Evolutionary conservation across 768 basidiomycete species (phyloP), one percentile per base, ranked within the genome.

Genomic region (Cystofilobasidium bisporidii): DNA sequence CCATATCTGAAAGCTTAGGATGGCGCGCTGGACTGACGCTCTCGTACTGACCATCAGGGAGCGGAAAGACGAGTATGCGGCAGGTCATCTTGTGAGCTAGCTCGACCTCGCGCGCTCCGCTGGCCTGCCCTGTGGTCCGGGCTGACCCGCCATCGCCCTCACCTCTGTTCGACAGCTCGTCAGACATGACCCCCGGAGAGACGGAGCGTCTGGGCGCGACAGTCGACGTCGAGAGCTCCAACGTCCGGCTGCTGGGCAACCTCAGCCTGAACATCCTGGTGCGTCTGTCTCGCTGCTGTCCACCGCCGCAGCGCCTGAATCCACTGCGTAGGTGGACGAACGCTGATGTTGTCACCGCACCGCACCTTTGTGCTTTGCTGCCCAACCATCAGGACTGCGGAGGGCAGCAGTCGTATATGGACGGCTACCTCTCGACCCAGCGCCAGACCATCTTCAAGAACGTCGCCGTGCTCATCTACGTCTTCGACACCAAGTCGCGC

Each of bases 331-430:
- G n/a, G n/a, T n/a, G n/a, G n/a, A n/a, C n/a, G n/a, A n/a, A n/a
- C n/a, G n/a, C n/a, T n/a, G n/a, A n/a, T n/a, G n/a, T n/a, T n/a
- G n/a, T n/a, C n/a, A n/a, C n/a, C n/a, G n/a, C n/a, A n/a, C n/a
- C n/a, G n/a, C n/a, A n/a, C n/a, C n/a, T n/a, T n/a, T n/a, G n/a
- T n/a, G n/a, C n/a, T n/a, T 17, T 24, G 43, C 36, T 14, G 18
- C 36, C 15, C 36, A 94, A 75, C 82, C 48, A n/a, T 63, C 38
- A 94, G 94, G 96, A 99, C 78, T 97, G 96, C 72, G 96, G 94
- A 50, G 96, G 96, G 11, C 96, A 99, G 78, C 91, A 96, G 76
- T 85, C 91, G 18, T 98, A 96, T 81, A 92, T 98, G 86, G 93
- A 97, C 77, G 88, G 88, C 33, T 98, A 97, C 78, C 87, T 99